A percentile compares a stretch with the other conserved stretches of the same genome.
Evolutionary conservation across 331 rosid species (phyloP).

Genomic region (Dryas integrifolia): DNA sequence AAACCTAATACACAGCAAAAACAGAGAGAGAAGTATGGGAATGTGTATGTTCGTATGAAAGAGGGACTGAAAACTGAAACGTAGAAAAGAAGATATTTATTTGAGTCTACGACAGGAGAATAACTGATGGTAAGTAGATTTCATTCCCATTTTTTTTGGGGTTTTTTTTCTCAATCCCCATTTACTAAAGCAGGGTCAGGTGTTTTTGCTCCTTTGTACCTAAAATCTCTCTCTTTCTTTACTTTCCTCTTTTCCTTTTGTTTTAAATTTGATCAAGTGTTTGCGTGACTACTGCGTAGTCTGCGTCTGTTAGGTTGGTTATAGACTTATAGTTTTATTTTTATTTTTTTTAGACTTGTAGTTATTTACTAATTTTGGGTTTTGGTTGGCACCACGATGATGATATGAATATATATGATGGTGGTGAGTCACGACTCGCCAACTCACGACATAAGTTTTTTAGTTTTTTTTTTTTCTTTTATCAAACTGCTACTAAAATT

Average conservation of each 20-base stretch:
- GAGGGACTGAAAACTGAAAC: slow-evolving; percentile 12
- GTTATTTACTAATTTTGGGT: too few relatives aligned
- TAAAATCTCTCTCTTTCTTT: background rate
- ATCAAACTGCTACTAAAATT: too few relatives aligned
- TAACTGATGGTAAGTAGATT: slow-evolving; percentile 5
- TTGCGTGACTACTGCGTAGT: too few relatives aligned
- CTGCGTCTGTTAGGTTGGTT: too few relatives aligned
- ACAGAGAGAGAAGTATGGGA: background rate
- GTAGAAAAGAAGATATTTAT: slow-evolving; percentile 3
- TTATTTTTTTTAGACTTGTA: too few relatives aligned
- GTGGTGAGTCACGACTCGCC: too few relatives aligned
- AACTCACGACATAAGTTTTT: too few relatives aligned
- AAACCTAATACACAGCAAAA: slow-evolving; percentile 13
- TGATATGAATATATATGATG: too few relatives aligned
- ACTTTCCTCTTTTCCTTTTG: too few relatives aligned
- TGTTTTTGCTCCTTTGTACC: background rate
- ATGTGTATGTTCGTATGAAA: background rate
- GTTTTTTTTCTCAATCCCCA: background rate
- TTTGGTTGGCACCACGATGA: too few relatives aligned
- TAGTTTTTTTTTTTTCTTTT: too few relatives aligned
- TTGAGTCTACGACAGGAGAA: slow-evolving; percentile 7
- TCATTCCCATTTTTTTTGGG: slow-evolving; percentile 12
- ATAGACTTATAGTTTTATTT: too few relatives aligned
- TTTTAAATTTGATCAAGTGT: background rate
- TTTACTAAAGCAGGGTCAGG: background rate